Evolutionary conservation across 257 asterid species (phyloP).

Genomic region (Gentiana macrophylla): DNA sequence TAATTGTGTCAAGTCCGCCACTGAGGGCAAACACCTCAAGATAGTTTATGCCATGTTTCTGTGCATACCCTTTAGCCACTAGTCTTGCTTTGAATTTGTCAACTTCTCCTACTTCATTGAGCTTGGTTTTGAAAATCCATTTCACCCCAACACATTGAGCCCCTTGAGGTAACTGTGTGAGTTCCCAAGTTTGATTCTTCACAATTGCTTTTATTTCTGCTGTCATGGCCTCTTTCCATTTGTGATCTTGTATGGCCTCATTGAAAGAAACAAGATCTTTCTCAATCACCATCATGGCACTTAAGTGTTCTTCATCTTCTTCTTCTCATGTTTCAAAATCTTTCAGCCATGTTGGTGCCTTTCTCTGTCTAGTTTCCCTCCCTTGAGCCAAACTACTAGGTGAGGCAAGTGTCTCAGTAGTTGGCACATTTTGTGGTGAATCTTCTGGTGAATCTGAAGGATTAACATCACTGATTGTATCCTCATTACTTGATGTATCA

Average conservation of each 20-base stretch:
- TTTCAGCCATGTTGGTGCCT: neutral
- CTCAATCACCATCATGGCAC: neutral
- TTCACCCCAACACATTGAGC: constrained; percentile 2
- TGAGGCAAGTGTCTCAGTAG: neutral
- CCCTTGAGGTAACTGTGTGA: neutral
- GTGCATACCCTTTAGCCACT: constrained; percentile 1
- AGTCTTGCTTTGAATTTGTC: neutral
- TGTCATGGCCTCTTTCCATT: constrained; percentile 1
- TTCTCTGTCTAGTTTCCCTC: neutral
- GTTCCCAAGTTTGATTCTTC: no score
- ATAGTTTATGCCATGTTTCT: neutral
- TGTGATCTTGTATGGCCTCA: neutral
- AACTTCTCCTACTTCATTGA: constrained; percentile 4
- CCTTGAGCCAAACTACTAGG: neutral
- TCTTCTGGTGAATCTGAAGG: neutral
- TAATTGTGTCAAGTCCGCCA: neutral
- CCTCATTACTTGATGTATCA: neutral
- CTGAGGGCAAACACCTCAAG: neutral
- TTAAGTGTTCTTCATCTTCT: neutral
- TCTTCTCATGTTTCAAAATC: neutral
- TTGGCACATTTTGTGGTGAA: neutral
- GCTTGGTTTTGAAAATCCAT: constrained; percentile 1
- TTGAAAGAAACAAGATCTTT: neutral
- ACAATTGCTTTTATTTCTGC: neutral
- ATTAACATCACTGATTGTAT: neutral